phyloP scores from a whole-genome alignment of 208 protist species.

The Wallacemonas collosoma region DNA sequence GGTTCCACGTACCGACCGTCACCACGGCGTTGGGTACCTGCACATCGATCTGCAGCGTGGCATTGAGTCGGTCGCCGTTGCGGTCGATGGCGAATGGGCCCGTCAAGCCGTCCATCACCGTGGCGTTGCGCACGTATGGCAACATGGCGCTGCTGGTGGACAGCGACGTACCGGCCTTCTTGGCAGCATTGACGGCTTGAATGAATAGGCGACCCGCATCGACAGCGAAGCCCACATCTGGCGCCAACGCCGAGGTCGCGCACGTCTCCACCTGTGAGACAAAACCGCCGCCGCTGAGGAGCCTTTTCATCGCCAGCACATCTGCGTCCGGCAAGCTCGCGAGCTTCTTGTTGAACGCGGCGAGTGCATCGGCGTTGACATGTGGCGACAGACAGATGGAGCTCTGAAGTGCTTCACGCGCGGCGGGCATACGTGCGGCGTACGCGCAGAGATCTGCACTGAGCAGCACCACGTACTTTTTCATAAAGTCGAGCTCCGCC shows the following conservation, averaged over 20 bases:
- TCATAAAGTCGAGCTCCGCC: conserved; percentile 55
- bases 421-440: conserved; percentile 28
- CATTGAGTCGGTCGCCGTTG: conserved; percentile 67
- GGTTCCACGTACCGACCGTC: conserved; percentile 75
- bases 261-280: conserved; percentile 51
- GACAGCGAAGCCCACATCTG: conserved; percentile 63
- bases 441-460: conserved; percentile 69
- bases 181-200: conserved; percentile 48
- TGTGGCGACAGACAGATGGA: conserved; percentile 81
- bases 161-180: conserved; percentile 45
- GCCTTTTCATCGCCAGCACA: conserved; percentile 32
- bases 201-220: conserved; percentile 78
- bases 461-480: conserved; percentile 82
- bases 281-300: conserved; percentile 70
- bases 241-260: conserved; percentile 35
- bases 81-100: conserved; percentile 65
- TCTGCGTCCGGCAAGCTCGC: conserved; percentile 27
- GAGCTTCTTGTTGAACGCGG: conserved; percentile 44
- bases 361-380: conserved; percentile 34
- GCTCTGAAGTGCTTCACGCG: conserved; percentile 62
- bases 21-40: conserved; percentile 43
- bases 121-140: conserved; percentile 49
- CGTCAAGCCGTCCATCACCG: conserved; percentile 58
- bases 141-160: conserved; percentile 49
- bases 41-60: conserved; percentile 65